These are phyloP conservation scores for Ophiostoma novo-ulmi DNA, from an alignment of 2,329 filamentous ascomycete species.

Conservation along the genomic window DNA sequence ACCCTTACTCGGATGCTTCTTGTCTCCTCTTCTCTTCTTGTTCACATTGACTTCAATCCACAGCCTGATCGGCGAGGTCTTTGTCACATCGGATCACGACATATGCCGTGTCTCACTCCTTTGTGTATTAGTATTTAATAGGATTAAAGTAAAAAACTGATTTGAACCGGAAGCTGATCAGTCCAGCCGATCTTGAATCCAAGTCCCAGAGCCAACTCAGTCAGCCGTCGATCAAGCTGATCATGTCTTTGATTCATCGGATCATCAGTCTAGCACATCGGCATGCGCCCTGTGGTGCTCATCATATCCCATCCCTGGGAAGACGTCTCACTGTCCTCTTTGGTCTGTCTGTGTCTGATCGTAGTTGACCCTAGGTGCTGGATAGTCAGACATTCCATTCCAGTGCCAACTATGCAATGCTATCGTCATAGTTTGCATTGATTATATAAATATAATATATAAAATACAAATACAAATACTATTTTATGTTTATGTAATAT, in stretches of 20 bases:
- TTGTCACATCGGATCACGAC: slow-evolving; percentile 6
- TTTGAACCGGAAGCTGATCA: slow-evolving; percentile 5
- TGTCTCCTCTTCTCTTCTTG: background rate
- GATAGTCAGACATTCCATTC: background rate
- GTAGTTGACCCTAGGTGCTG: background rate
- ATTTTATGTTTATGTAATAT: too few relatives aligned
- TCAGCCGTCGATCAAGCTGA: background rate
- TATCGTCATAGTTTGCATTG: background rate
- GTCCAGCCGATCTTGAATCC: too few relatives aligned
- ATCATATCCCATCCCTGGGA: slow-evolving; percentile 9
- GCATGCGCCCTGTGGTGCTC: slow-evolving; percentile 7
- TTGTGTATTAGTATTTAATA: background rate
- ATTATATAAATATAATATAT: background rate
- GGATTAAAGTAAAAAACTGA: background rate
- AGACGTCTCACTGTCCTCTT: background rate
- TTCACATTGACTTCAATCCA: background rate
- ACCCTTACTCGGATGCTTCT: background rate
- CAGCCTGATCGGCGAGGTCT: slow-evolving; percentile 2
- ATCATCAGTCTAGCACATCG: background rate
- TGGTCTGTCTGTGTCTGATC: background rate
- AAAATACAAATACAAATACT: too few relatives aligned
- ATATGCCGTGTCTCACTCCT: background rate
- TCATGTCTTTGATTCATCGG: slow-evolving; percentile 4
- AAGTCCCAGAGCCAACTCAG: too few relatives aligned
- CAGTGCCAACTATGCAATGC: background rate